Evolutionary conservation across 305 asterid genomes (phyloP).

Genomic region (Plantago coronopus): DNA sequence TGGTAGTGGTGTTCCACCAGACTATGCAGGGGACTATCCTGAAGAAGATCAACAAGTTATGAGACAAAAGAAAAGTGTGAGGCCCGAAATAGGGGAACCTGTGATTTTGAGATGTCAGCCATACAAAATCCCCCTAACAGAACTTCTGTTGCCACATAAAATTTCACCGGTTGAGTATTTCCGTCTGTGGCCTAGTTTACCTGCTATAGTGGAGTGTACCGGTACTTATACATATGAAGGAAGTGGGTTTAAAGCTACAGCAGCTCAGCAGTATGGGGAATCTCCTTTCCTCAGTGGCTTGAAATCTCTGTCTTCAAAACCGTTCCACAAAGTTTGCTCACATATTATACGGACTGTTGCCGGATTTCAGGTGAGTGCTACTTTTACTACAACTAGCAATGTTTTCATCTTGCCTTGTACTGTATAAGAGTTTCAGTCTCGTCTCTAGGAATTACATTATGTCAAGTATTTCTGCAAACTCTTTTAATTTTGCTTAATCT

Average conservation of each 20-base stretch:
- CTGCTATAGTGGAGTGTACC: constrained; percentile 79
- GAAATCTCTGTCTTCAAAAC: constrained; percentile 76
- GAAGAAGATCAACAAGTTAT: constrained; percentile 71
- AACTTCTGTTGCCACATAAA: constrained; percentile 85
- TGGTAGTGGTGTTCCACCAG: constrained; percentile 52
- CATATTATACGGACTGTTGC: constrained; percentile 93
- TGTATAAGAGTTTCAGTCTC: background rate
- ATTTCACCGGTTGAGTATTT: constrained; percentile 90
- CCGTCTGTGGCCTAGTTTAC: constrained; percentile 90
- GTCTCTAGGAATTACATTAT: constrained; percentile 7
- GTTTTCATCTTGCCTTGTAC: constrained; percentile 4
- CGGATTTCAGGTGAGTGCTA: constrained; percentile 74
- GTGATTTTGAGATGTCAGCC: constrained; percentile 91
- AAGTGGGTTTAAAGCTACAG: constrained; percentile 91
- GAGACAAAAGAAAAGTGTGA: constrained; percentile 59
- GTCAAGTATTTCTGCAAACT: background rate
- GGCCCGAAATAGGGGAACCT: constrained; percentile 65
- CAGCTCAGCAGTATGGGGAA: constrained; percentile 92
- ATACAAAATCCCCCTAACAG: constrained; percentile 87
- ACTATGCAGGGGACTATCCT: constrained; percentile 68
- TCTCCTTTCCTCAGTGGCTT: constrained; percentile 87
- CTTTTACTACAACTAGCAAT: constrained; percentile 11
- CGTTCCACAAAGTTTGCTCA: constrained; percentile 91
- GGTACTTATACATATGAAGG: constrained; percentile 90
- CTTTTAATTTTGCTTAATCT: background rate